Percentiles rank a stretch among this genome's conserved stretches.
phyloP scores from a whole-genome alignment of 2,329 filamentous ascomycete genomes.

The Pseudogymnoascus sp. region DNA sequence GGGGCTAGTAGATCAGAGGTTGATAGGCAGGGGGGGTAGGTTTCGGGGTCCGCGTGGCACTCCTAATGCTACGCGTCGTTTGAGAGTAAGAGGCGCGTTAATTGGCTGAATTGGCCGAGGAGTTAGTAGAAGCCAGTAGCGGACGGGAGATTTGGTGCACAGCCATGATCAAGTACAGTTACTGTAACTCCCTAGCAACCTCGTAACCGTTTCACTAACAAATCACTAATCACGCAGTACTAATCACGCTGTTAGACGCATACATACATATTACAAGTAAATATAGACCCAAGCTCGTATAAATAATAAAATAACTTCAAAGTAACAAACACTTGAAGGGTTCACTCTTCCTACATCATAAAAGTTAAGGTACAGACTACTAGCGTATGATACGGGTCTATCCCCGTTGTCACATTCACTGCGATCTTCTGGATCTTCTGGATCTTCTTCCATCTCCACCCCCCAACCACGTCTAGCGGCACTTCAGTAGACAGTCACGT shows the following conservation, averaged over 20 bases:
- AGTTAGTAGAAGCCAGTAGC: neutral
- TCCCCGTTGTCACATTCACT: neutral
- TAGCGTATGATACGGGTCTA: neutral
- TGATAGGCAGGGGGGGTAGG: neutral
- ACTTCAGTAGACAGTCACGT: neutral
- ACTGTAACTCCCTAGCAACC: neutral
- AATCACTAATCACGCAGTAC: neutral
- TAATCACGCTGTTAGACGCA: no score
- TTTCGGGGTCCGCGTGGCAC: neutral
- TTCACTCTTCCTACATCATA: no score
- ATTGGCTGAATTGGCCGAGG: neutral
- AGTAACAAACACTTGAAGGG: neutral
- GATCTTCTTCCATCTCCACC: neutral
- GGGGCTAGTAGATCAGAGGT: neutral
- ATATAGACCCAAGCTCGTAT: neutral
- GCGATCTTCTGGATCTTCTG: no score
- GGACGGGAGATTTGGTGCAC: neutral
- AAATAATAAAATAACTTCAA: neutral
- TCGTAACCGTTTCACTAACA: constrained; percentile 2
- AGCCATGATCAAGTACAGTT: neutral
- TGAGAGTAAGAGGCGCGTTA: neutral
- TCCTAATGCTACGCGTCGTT: no score
- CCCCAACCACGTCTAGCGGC: neutral
- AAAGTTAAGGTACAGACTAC: neutral
- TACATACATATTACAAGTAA: no score